phyloP scores from a whole-genome alignment of 768 basidiomycete genomes.

The Calocybe cyanea region DNA sequence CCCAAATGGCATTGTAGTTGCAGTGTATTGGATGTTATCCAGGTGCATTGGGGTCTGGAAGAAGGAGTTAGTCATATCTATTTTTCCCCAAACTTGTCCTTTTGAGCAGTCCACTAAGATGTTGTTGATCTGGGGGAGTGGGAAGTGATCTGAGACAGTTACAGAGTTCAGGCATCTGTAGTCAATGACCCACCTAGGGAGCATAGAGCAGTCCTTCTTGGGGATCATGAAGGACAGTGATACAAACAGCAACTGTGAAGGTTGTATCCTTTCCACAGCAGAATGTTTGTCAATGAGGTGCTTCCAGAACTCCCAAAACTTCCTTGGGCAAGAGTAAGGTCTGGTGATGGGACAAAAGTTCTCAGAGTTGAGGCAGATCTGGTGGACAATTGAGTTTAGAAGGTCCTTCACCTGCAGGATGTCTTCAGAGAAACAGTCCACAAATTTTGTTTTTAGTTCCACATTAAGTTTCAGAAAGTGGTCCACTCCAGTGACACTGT shows the following conservation, averaged over 20 bases:
- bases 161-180: conserved; percentile 22
- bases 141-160: conserved; percentile 18
- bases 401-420: conserved; percentile 21
- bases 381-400: no score
- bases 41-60: conserved; percentile 31
- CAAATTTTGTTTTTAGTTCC: neutral
- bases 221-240: conserved; percentile 29
- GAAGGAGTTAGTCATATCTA: conserved; percentile 40
- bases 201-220: conserved; percentile 18
- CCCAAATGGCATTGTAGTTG: conserved; percentile 32
- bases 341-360: no score
- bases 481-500: no score
- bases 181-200: conserved; percentile 26
- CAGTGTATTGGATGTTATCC: conserved; percentile 26
- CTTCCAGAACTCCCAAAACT: conserved; percentile 27
- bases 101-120: conserved; percentile 30
- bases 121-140: conserved; percentile 23
- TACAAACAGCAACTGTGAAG: conserved; percentile 23
- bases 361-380: no score
- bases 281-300: conserved; percentile 28
- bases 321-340: conserved; percentile 23
- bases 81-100: conserved; percentile 30
- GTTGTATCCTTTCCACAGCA: conserved; percentile 19
- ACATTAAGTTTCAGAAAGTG: neutral
- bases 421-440: neutral